Conservation (phyloP, 148 eudicot genomes). For the Arbutus unedo region DNA sequence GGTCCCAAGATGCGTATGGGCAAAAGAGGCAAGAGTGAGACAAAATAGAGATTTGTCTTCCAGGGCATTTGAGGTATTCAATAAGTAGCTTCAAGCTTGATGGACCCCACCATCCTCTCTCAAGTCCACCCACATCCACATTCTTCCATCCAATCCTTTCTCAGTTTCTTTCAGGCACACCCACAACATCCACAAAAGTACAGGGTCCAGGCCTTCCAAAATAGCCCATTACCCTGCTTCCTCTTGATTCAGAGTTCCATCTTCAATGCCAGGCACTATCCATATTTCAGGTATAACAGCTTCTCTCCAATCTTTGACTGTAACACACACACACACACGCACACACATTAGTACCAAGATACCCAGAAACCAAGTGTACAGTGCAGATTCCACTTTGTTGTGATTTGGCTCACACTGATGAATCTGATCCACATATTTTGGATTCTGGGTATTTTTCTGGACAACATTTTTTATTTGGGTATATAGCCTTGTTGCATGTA, state of each 20-base stretch:
- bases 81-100: constrained; percentile 1
- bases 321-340: not conserved
- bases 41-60: constrained; percentile 17
- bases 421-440: no score
- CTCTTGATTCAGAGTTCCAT: constrained; percentile 9
- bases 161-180: not conserved
- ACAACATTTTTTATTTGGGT: not conserved
- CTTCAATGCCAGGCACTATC: constrained; percentile 86
- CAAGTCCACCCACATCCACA: constrained; percentile 22
- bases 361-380: no score
- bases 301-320: not conserved
- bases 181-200: not conserved
- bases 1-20: not conserved
- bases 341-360: no score
- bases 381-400: no score
- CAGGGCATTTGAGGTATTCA: constrained; percentile 14
- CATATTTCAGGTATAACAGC: constrained; percentile 72
- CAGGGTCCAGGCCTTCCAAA: not conserved
- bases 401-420: no score
- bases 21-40: constrained; percentile 9
- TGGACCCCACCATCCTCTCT: constrained; percentile 18
- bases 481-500: not conserved
- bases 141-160: constrained; percentile 24
- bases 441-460: no score
- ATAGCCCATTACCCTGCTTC: not conserved